A percentile compares a stretch with the other conserved stretches of the same genome.
These are phyloP conservation scores for Solanum chmielewskii DNA, from an alignment of 257 asterid genomes.

Conservation along the genomic window DNA sequence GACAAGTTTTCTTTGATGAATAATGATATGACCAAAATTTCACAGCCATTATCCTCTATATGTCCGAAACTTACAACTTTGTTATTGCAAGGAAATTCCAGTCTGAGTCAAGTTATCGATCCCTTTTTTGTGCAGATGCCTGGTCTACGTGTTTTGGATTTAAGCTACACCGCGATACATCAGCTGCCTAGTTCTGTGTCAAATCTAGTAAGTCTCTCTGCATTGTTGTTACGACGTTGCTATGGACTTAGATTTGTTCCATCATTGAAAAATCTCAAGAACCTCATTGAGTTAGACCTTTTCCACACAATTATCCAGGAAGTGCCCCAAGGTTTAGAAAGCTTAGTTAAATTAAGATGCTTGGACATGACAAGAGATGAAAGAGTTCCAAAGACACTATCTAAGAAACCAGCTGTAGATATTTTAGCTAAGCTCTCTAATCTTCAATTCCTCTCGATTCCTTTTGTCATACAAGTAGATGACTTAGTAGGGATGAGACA, in stretches of 20 bases:
- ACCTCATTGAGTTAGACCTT: background rate
- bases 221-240: background rate
- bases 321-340: background rate
- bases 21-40: background rate
- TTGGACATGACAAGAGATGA: background rate
- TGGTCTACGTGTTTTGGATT: background rate
- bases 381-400: background rate
- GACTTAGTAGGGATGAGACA: background rate
- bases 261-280: slow-evolving; percentile 2
- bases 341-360: background rate
- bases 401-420: background rate
- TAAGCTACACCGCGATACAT: background rate
- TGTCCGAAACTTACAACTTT: background rate
- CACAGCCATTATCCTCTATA: background rate
- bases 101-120: background rate
- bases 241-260: background rate
- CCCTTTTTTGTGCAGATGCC: background rate
- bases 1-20: background rate
- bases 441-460: background rate
- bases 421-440: background rate
- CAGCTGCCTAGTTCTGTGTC: background rate
- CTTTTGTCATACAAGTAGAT: background rate
- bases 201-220: slow-evolving; percentile 1
- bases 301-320: background rate
- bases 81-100: background rate